Evolutionary conservation across 2,329 filamentous ascomycete genomes (phyloP).

Genomic region (Alternaria rosae): DNA sequence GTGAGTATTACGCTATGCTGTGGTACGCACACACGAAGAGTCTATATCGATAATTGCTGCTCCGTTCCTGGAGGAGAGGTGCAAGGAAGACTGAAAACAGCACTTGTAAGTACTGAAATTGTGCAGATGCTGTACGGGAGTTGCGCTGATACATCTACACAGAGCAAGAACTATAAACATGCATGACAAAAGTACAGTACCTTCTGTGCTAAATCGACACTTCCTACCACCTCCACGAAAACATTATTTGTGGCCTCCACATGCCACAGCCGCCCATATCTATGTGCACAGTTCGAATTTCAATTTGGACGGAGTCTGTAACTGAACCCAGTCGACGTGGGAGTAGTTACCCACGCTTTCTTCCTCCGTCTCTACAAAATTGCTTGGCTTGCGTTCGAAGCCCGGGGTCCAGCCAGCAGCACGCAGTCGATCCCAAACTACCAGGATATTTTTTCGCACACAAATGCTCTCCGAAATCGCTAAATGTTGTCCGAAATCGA

Average conservation of each 20-base stretch:
- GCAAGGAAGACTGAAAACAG: not conserved
- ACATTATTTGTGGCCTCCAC: no score
- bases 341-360: not conserved
- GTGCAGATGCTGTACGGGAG: not conserved
- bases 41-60: conserved; percentile 5
- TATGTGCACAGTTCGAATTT: no score
- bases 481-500: no score
- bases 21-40: no score
- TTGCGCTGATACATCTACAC: not conserved
- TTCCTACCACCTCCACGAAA: no score
- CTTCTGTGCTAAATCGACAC: not conserved
- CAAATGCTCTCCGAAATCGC: not conserved
- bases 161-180: not conserved
- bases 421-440: conserved; percentile 14
- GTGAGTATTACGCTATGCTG: conserved; percentile 59
- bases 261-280: no score
- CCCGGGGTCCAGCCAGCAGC: conserved; percentile 20
- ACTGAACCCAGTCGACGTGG: no score
- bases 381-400: not conserved
- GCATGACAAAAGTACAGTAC: not conserved
- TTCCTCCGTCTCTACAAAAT: not conserved
- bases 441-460: conserved; percentile 13
- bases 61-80: not conserved
- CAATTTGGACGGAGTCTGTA: no score
- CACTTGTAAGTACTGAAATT: not conserved